Percentiles rank a stretch among this genome's conserved stretches.
Conservation (phyloP, 805 yeast species). For the Saccharomyces kudriavzevii region DNA sequence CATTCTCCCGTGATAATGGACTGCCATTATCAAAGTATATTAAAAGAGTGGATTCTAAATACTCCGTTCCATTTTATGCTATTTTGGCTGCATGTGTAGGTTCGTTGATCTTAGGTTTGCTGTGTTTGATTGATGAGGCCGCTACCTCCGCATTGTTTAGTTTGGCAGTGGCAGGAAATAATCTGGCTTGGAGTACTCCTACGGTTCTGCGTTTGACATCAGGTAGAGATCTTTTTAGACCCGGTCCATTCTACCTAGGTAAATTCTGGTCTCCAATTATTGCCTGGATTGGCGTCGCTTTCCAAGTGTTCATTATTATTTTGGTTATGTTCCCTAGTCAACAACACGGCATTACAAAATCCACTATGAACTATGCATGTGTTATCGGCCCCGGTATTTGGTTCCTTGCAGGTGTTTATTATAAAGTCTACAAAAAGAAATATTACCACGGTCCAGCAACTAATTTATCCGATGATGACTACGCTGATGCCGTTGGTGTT, state of each 20-base stretch:
- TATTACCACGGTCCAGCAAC: conserved; percentile 50
- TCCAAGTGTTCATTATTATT: conserved; percentile 46
- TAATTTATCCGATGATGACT: conserved; percentile 27
- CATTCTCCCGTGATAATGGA: conserved; percentile 71
- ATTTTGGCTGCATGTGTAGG: conserved; percentile 36
- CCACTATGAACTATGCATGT: conserved; percentile 63
- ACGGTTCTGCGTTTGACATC: conserved; percentile 34
- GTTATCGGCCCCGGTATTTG: conserved; percentile 58
- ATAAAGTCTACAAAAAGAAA: conserved; percentile 43
- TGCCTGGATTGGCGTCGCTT: conserved; percentile 41
- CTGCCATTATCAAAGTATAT: conserved; percentile 52
- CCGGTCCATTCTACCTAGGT: conserved; percentile 65
- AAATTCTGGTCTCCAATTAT: conserved; percentile 37
- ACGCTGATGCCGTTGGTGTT: conserved; percentile 22
- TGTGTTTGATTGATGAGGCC: conserved; percentile 34
- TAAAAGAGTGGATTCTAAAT: conserved; percentile 46
- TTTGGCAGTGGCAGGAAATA: conserved; percentile 36
- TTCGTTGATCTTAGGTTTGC: conserved; percentile 33
- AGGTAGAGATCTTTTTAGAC: conserved; percentile 44
- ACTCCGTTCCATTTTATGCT: conserved; percentile 61
- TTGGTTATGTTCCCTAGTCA: conserved; percentile 55
- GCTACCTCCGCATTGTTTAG: conserved; percentile 41
- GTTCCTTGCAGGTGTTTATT: conserved; percentile 47
- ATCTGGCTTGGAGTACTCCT: conserved; percentile 37
- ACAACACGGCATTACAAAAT: conserved; percentile 25